Base-by-base conservation (phyloP, 1,284 basidiomycete species). In the Vanrija humicola region DNA sequence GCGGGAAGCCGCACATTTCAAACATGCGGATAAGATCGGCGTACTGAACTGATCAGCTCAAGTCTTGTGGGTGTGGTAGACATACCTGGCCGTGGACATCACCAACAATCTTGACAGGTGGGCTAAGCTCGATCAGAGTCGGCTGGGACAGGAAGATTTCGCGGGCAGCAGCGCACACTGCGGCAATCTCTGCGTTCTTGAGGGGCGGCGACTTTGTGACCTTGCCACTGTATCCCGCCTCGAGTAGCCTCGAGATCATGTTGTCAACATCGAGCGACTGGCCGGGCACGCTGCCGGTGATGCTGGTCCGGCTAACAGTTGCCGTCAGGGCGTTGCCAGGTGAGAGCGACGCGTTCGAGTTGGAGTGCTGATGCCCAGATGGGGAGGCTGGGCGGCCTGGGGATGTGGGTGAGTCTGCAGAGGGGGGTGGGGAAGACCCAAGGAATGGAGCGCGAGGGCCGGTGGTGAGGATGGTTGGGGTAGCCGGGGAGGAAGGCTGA, bases 1-100 rank as follows among this genome's bases (percentile, higher is more conserved):
- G 96, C 21, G 96, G 96, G 78, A 98, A 99, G 14, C 96, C 96
- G 70, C 96, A 98, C 94, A 98, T 98, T 77, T 98, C 96, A 72
- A 99, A 99, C 56, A 99, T 80, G 52, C 96, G 87, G 67, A 98
- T 95, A 69, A 99, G 85, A 80, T 99, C 96, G 57, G 90, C 92
- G 77, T 98, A 99, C 34, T 34, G 12, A 15, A 34, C 6, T 8
- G 5, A 15, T 28, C 40, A 48, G 47, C 28, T 2, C 19, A 18
- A 18, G 47, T 48, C n/a, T 6, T 15, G 28, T 48, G 12, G 7
- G 47, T 18, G 29, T 16, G 5, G 63, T 46, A 72, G 70, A 29
- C 34, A 12, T 34, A 34, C 34, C 78, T 97, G 94, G 5, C 96
- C 96, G 74, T 99, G 96, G 4, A 98, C 94, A 77, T 99, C 96